Evolutionary conservation across 495 filamentous ascomycete genomes (phyloP), one percentile per base, ranked within the genome.

Genomic region (Penicillium manginii): DNA sequence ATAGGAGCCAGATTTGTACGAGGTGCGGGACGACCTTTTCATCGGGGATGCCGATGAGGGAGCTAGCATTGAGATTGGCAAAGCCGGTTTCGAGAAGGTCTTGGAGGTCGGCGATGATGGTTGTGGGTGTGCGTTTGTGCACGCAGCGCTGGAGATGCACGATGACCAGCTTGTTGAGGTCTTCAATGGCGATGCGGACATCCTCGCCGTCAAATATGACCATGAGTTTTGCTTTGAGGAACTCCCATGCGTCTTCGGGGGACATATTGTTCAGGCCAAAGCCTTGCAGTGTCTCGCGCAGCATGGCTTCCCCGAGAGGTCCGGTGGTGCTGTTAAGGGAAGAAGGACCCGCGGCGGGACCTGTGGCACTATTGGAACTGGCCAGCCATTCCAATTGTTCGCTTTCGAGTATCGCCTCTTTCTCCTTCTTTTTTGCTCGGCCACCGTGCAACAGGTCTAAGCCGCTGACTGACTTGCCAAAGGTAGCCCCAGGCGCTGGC

Each of bases 121-220:
- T 77, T 17, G 82, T 81, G 1, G 91, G 88, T 1, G 79, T 78
- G 18, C 86, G 82, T 26, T 85, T 85, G 33, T 87, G 81, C 31
- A 93, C 83, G 63, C 90, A 92, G 33, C 87, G 86, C 62, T 91
- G 89, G 37, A 96, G 83, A 59, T 94, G 89, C 59, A 88, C 80
- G n/a, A 81, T 75, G 1, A 97, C 93, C 11, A 97, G 83, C 43
- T 88, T 85, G 68, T 99, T 99, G 58, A 98, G 84, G 65, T 98
- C 96, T 69, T 99, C 96, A 17, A 99, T 89, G 0, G 93, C 92
- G 45, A 93, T 82, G 14, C 91, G 83, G 5, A 97, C 80, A 60
- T 96, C 90, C 63, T 97, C 96, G 10, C 91, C 93, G 62, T 97
- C 91, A 65, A 99, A 99, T 14, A 97, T 87, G 47, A 91, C 85